Conservation (phyloP, 1,139 yeast species). For the Magnusiomyces sp. region DNA sequence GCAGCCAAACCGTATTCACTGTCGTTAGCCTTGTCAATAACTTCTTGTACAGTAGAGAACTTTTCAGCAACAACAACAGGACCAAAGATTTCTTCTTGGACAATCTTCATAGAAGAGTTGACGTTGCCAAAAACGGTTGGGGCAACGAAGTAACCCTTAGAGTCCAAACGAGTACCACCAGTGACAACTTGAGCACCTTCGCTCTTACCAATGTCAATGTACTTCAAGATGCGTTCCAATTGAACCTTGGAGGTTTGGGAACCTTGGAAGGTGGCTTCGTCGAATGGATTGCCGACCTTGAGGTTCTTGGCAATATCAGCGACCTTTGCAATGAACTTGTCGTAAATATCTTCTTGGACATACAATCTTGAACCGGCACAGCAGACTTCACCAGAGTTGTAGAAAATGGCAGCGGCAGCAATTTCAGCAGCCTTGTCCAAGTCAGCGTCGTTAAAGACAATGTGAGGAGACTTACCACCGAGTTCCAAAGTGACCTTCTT, state of each 20-base stretch:
- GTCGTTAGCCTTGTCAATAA: slow-evolving; percentile 58
- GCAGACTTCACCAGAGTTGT: slow-evolving; percentile 84
- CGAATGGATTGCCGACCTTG: slow-evolving; percentile 38
- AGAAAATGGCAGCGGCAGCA: slow-evolving; percentile 57
- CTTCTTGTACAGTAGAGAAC: slow-evolving; percentile 67
- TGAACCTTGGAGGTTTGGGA: slow-evolving; percentile 66
- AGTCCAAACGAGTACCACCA: slow-evolving; percentile 43
- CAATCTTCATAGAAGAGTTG: slow-evolving; percentile 53
- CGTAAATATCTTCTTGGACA: slow-evolving; percentile 70
- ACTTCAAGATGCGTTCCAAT: slow-evolving; percentile 53
- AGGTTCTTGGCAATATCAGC: slow-evolving; percentile 38
- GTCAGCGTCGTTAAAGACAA: slow-evolving; percentile 68
- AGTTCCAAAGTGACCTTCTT: slow-evolving; percentile 68
- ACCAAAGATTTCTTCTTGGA: slow-evolving; percentile 77
- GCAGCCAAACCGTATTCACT: slow-evolving; percentile 79
- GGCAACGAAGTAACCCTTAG: slow-evolving; percentile 60
- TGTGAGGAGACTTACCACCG: slow-evolving; percentile 82
- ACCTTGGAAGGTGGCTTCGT: slow-evolving; percentile 48
- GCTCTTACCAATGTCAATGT: slow-evolving; percentile 52
- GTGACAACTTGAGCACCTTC: slow-evolving; percentile 60
- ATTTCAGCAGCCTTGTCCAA: slow-evolving; percentile 53
- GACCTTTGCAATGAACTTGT: slow-evolving; percentile 50
- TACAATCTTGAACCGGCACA: slow-evolving; percentile 80
- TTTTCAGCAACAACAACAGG: slow-evolving; percentile 79
- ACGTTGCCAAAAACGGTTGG: slow-evolving; percentile 78